Percentiles rank a stretch among this genome's conserved stretches.
phyloP scores from a whole-genome alignment of 1,284 basidiomycete species.

The Ceratorhiza oryzae-sativae region DNA sequence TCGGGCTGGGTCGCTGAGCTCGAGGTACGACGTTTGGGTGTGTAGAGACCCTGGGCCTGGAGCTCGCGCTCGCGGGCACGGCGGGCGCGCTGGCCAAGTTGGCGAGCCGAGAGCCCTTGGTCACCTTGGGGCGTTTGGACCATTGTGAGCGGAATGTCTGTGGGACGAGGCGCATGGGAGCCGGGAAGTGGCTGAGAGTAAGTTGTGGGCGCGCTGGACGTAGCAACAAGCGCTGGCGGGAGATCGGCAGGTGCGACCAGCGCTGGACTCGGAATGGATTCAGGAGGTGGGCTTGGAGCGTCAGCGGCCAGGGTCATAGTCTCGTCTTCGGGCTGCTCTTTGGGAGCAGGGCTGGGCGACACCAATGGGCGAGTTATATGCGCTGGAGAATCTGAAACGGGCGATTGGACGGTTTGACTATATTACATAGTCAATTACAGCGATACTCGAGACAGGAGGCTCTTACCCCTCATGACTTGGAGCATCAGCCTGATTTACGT shows the following conservation, averaged over 20 bases:
- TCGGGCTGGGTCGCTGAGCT: constrained; percentile 18
- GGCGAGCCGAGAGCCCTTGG: constrained; percentile 7
- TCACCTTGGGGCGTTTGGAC: constrained; percentile 2
- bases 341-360: neutral
- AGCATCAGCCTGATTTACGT: constrained; percentile 9
- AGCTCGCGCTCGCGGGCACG: constrained; percentile 33
- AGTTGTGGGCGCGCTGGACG: too few species aligned
- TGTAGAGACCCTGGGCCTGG: constrained; percentile 25
- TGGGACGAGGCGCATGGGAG: neutral
- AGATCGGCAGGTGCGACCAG: neutral
- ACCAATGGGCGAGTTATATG: constrained; percentile 13
- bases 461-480: constrained; percentile 19
- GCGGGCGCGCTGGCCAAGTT: constrained; percentile 30
- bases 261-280: neutral
- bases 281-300: neutral
- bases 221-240: neutral
- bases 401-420: neutral
- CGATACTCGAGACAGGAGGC: constrained; percentile 11
- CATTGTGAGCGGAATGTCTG: constrained; percentile 27
- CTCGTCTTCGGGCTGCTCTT: neutral
- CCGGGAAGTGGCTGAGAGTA: neutral
- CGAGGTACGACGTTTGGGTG: constrained; percentile 25
- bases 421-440: constrained; percentile 22
- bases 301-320: neutral
- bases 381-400: constrained; percentile 19